phyloP scores from a whole-genome alignment of 75 land plant genomes.

The Cunninghamia lanceolata region DNA sequence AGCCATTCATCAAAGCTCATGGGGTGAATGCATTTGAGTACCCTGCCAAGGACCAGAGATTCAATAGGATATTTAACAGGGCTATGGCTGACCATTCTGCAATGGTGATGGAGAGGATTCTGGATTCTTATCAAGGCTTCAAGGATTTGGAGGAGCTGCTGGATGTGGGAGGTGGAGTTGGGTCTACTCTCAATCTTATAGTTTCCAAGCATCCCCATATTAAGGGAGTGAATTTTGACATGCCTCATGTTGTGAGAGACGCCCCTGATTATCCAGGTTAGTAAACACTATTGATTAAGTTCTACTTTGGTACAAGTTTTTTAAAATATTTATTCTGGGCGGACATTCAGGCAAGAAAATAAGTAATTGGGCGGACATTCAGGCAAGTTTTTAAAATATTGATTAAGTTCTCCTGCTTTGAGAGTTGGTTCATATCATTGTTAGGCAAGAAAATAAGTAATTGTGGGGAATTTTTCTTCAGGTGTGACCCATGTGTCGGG shows the following conservation, averaged over 20 bases:
- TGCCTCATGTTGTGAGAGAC: slow-evolving; percentile 34
- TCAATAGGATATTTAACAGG: slow-evolving; percentile 33
- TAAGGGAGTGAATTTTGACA: slow-evolving; percentile 53
- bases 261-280: slow-evolving; percentile 40
- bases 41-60: slow-evolving; percentile 16
- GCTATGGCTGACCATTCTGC: slow-evolving; percentile 33
- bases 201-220: slow-evolving; percentile 36
- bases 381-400: no score
- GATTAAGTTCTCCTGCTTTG: no score
- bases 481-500: slow-evolving; percentile 62
- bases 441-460: no score
- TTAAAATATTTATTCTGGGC: neutral
- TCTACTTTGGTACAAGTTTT: no score
- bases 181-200: slow-evolving; percentile 34
- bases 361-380: neutral
- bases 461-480: neutral
- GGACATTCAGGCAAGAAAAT: neutral
- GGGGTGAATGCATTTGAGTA: slow-evolving; percentile 36
- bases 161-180: slow-evolving; percentile 61
- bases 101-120: slow-evolving; percentile 24
- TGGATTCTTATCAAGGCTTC: slow-evolving; percentile 33
- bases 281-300: neutral
- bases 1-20: slow-evolving; percentile 37
- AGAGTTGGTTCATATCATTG: neutral
- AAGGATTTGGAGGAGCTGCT: slow-evolving; percentile 31